Base-by-base conservation (phyloP, 2,329 filamentous ascomycete species). In the Penicillium vulpinum region DNA sequence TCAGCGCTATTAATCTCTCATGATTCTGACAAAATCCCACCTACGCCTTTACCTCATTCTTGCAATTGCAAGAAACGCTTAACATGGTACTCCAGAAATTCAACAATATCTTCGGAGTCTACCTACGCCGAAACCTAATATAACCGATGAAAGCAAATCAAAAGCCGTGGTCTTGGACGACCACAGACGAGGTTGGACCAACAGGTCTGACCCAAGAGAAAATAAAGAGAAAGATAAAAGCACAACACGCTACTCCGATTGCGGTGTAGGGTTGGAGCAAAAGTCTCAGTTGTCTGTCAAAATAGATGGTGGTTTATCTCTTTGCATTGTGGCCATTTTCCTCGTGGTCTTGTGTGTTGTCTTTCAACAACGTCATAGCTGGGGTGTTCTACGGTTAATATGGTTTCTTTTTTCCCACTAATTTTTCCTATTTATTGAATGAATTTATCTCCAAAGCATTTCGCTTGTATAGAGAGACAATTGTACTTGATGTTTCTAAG, bases 311-410 rank as follows among this genome's bases (percentile, higher is more conserved):
- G 36, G 35, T 51, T 46, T 22, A 16, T 56, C 35, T 52, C 28
- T 45, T 40, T 52, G 54, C 47, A 56, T 50, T 49, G 38, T 56
- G 48, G 41, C 47, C 40, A 40, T 44, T 51, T 40, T 28, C 24
- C 33, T 52, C 24, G 22, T 39, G 44, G 26, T 49, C 44, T 56
- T 38, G 29, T 50, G 44, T 52, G 54, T 46, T 56, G 54, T 46
- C 54, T 52, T 55, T 56, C 54, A 56, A 56, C 54, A 46, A 41
- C 26, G 35, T 56, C 54, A 56, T 56, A 56, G 41, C 54, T 56
- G 41, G 40, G 54, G 54, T 52, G 48, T 52, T 56, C n/a, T 7
- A 28, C 26, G 48, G 21, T 46, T 26, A 52, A 51, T 46, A 18
- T 28, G 22, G 28, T 40, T 46, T 28, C 5, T 24, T 38, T 15